Conservation (phyloP, 2,329 filamentous ascomycete genomes). For the Arthrobotrys conoides region DNA sequence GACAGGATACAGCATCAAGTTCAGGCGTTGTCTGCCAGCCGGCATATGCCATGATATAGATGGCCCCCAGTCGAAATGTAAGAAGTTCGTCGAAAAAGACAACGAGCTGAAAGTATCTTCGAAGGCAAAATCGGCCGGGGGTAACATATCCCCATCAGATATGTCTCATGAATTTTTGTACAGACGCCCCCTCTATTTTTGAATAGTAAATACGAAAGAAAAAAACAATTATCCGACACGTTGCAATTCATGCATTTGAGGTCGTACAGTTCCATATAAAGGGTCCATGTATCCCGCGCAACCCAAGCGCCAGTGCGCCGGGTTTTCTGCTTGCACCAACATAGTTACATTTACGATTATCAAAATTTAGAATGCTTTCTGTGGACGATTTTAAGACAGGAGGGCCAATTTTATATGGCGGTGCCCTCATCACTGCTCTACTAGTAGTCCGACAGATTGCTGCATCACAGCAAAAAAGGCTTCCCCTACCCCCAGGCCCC, state of each 20-base stretch:
- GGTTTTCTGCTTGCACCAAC: background rate
- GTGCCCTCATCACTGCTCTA: constrained; percentile 14
- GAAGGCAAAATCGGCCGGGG: background rate
- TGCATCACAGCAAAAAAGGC: constrained; percentile 2
- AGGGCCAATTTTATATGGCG: constrained; percentile 40
- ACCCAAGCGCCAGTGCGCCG: constrained; percentile 6
- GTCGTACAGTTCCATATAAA: constrained; percentile 7
- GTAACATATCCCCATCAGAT: background rate
- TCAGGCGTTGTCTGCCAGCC: background rate
- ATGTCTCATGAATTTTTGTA: background rate
- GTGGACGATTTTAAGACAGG: constrained; percentile 10
- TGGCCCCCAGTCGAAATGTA: background rate
- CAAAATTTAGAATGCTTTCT: constrained; percentile 15
- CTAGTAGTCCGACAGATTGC: constrained; percentile 25
- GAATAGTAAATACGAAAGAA: background rate
- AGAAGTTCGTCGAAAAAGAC: background rate
- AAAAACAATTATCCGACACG: background rate
- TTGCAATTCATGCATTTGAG: background rate
- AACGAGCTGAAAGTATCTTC: background rate
- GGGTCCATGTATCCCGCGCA: background rate
- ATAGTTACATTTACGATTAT: constrained; percentile 16
- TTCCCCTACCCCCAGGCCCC: constrained; percentile 47
- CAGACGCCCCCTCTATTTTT: background rate
- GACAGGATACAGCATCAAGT: background rate
- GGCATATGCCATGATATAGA: constrained; percentile 1